Base-by-base conservation (phyloP, 768 basidiomycete species). In the Coprinopsis cinerea region DNA sequence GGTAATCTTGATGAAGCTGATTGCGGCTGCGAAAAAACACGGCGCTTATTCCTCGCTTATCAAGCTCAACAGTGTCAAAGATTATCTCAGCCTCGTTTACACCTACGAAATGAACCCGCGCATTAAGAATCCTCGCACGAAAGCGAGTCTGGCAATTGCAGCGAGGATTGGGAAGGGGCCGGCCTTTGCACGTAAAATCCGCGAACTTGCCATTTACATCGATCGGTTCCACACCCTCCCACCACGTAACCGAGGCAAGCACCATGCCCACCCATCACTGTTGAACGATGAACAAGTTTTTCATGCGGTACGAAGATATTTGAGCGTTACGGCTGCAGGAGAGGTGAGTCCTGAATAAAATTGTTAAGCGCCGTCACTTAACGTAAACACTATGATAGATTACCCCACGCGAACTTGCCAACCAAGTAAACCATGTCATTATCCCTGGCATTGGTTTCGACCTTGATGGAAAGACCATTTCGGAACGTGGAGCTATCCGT, bases 211-310 rank as follows among this genome's bases (percentile, higher is more conserved):
- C 30, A 14, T 53, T 9, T 55, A 55, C 41, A 53, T 55, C 41
- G 42, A 47, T 11, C 40, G 32, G 13, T 55, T 57, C 22, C 54
- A 36, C 7, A 49, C 47, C 14, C 42, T 57, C 6, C 52, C 34
- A 4, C 52, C 54, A 10, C 48, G 44, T 7, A 35, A 47, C 9
- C 48, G 45, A 7, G 49, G 56, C 24, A 57, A 59, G 27, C 56
- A 59, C 22, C 58, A 59, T 47, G 53, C 51, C 11, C 56, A 59
- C 22, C 53, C 58, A 36, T 59, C 54, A 20, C 49, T 59, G 18
- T 28, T 59, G 1, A 57, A 55, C 39, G 42, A 59, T 42, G 53
- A 55, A 42, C 22, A 24, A 11, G 20, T 59, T 27, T 13, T 24
- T 34, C 30, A 34, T 34, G 30, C 30, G 9, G 30, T 34, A 9